These are phyloP conservation scores for Chaetomium sp. DNA, from an alignment of 2,329 filamentous ascomycete species.

Conservation along the genomic window DNA sequence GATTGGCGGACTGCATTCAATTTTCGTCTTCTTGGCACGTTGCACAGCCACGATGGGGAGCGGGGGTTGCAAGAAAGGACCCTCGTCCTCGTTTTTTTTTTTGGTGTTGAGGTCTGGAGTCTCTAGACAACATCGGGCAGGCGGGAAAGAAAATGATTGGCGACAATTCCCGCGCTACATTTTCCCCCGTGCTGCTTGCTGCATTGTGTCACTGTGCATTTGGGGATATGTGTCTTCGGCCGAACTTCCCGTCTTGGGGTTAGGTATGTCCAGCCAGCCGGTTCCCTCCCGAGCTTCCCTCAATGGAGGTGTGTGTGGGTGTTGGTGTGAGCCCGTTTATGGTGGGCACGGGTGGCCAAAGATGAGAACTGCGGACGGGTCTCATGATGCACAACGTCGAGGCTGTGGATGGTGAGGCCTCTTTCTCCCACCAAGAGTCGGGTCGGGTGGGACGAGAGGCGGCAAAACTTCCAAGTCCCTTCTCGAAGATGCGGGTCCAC, in stretches of 20 bases:
- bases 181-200: neutral
- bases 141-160: constrained; percentile 6
- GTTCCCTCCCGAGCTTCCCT: neutral
- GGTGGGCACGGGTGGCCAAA: neutral
- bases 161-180: neutral
- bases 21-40: constrained; percentile 13
- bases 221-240: neutral
- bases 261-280: neutral
- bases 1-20: neutral
- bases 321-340: neutral
- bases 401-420: neutral
- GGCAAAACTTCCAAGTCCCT: neutral
- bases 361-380: neutral
- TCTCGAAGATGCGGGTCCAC: neutral
- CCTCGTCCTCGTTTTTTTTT: constrained; percentile 7
- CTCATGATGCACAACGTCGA: neutral
- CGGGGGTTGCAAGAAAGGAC: constrained; percentile 1
- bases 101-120: constrained; percentile 7
- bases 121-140: neutral
- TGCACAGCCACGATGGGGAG: constrained; percentile 20
- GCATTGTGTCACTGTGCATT: neutral
- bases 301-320: neutral
- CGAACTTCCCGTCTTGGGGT: neutral
- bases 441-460: neutral
- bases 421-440: neutral